Evolutionary conservation across 208 protist species (phyloP), one percentile per base, ranked within the genome.

Genomic region (Vickermania spadyakhi): DNA sequence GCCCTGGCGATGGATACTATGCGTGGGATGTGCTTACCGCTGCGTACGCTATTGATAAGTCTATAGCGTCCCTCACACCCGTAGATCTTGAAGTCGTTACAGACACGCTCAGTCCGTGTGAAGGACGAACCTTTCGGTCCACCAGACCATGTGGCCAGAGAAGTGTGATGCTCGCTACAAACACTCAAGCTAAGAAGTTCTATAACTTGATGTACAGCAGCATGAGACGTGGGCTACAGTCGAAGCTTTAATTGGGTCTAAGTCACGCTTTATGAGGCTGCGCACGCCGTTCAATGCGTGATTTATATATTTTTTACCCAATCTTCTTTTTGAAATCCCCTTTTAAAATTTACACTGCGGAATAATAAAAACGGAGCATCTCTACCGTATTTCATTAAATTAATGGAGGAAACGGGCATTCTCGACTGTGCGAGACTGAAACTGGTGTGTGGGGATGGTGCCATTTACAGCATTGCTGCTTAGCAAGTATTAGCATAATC

Each of bases 1-100:
- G 78, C 5, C 74, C 81, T 0, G 76, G 68, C 3, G 79, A 93
- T 60, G 77, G 72, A 18, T 96, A 96, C 70, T 96, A 83, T 61
- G 86, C 89, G 0, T 96, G 89, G 86, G 89, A 96, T 66, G 84
- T 86, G 13, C 73, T 96, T 18, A 96, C 89, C 22, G 86, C 86
- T 1, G 85, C 84, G 7, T 91, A 89, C 59, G 70, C 73, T 30
- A 64, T 93, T 52, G 84, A 96, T 52, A 54, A 56, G 13, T 49
- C 49, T 2, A 50, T 93, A 14, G 76, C 72, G 3, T 70, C 75
- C 1, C 27, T 92, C 5, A 72, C 86, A 50, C 61, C 74, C n/a
- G 61, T 81, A 0, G 23, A 67, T 4, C 26, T 94, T 11, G 71
- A 82, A 3, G 84, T 94, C 14, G 75, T 81, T 31, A 68, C 72